Percentiles rank a stretch among this genome's conserved stretches.
These are phyloP conservation scores for Talaromyces piceae DNA, from an alignment of 2,329 filamentous ascomycete species.

Conservation along the genomic window DNA sequence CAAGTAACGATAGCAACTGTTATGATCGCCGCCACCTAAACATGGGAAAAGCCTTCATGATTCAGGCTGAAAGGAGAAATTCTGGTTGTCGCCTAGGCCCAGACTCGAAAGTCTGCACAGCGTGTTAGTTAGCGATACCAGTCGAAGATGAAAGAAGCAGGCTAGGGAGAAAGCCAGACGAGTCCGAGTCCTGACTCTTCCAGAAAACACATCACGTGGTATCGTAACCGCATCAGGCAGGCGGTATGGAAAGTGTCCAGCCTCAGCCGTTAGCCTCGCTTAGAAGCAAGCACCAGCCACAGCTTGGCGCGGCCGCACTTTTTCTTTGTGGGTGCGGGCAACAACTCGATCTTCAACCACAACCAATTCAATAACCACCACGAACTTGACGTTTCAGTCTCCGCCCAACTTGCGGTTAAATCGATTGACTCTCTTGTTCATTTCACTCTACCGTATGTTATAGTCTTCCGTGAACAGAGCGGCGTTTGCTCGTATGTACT, in stretches of 20 bases:
- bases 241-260: slow-evolving; percentile 13
- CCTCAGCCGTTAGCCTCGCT: slow-evolving; percentile 28
- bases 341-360: slow-evolving; percentile 24
- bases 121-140: slow-evolving; percentile 14
- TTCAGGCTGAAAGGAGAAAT: slow-evolving; percentile 27
- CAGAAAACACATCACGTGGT: slow-evolving; percentile 10
- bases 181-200: slow-evolving; percentile 4
- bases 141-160: not conserved
- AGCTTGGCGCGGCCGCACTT: slow-evolving; percentile 27
- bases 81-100: no score
- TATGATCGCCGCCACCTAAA: slow-evolving; percentile 31
- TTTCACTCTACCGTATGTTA: slow-evolving; percentile 21
- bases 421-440: slow-evolving; percentile 75
- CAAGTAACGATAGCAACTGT: slow-evolving; percentile 12
- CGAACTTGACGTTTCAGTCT: slow-evolving; percentile 99
- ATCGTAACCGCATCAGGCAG: slow-evolving; percentile 1
- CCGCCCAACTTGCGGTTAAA: slow-evolving; percentile 98
- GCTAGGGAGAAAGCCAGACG: not conserved
- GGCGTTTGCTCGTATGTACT: not conserved
- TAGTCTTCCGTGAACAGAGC: slow-evolving; percentile 5
- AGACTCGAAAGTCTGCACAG: no score
- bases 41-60: slow-evolving; percentile 32
- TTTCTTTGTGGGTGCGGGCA: slow-evolving; percentile 21
- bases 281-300: slow-evolving; percentile 29
- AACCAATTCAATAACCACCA: slow-evolving; percentile 23